Evolutionary conservation across 1,284 basidiomycete genomes (phyloP).

Genomic region (Fomitopsis schrenkii): DNA sequence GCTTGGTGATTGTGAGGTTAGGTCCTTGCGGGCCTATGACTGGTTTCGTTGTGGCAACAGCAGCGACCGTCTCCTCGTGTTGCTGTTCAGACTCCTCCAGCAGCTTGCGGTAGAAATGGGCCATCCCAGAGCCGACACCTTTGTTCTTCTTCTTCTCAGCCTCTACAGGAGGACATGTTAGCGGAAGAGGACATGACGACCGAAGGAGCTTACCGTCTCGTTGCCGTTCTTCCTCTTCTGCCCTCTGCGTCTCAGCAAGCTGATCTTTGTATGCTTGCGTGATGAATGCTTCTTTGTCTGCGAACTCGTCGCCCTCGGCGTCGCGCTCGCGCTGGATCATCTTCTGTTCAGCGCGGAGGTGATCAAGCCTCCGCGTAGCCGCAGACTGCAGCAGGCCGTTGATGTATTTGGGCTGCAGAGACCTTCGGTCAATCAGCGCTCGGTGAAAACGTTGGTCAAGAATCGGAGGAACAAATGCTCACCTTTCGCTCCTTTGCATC

Average conservation of each 20-base stretch:
- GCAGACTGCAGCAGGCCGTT: slow-evolving; percentile 79
- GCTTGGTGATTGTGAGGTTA: slow-evolving; percentile 71
- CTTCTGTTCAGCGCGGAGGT: slow-evolving; percentile 96
- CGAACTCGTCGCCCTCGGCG: slow-evolving; percentile 90
- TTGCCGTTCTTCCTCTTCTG: slow-evolving; percentile 87
- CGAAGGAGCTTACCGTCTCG: slow-evolving; percentile 65
- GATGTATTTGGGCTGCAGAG: slow-evolving; percentile 88
- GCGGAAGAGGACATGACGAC: background rate
- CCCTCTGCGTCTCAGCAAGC: slow-evolving; percentile 86
- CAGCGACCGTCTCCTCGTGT: slow-evolving; percentile 75
- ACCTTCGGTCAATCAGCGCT: slow-evolving; percentile 18
- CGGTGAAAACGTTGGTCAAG: slow-evolving; percentile 8
- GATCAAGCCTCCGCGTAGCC: slow-evolving; percentile 83
- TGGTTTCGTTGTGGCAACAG: slow-evolving; percentile 58
- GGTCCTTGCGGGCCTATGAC: slow-evolving; percentile 62
- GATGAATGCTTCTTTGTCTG: slow-evolving; percentile 94
- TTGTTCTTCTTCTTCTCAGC: slow-evolving; percentile 60
- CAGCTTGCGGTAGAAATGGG: slow-evolving; percentile 83
- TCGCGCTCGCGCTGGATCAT: slow-evolving; percentile 94
- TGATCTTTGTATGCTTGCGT: slow-evolving; percentile 98
- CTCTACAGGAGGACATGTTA: slow-evolving; percentile 34
- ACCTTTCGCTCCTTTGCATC: slow-evolving; percentile 77
- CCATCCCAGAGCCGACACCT: slow-evolving; percentile 66
- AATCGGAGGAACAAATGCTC: slow-evolving; percentile 18
- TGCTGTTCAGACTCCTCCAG: slow-evolving; percentile 78